Evolutionary conservation across 306 rosid species (phyloP), one percentile per base, ranked within the genome.

Genomic region (Cucurbita moschata): DNA sequence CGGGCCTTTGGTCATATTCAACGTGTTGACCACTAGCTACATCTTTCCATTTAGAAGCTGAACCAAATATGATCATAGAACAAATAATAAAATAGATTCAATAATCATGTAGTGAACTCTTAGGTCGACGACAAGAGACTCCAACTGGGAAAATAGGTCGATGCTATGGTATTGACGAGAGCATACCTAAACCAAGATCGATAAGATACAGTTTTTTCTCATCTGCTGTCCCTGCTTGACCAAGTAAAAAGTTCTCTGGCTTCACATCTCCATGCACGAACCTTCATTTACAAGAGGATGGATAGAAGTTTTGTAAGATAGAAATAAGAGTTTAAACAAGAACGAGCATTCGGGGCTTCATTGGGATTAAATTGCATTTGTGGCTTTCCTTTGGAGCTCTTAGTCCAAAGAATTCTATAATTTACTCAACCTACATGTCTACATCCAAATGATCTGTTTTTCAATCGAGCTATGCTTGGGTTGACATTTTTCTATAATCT

Each of bases 201-300:
- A 92, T 86, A 76, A 92, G 97, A 85, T 83, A 89, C 71, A 92
- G 81, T 82, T 92, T 89, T 87, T 92, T 92, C 83, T 92, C 97
- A 55, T 92, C 97, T 71, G 88, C 80, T 15, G 97, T 59, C 84
- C 96, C 97, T 21, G 92, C 86, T 75, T 85, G 97, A 82, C 97
- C 97, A 80, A 92, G 95, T 79, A 92, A 87, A 77, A 92, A 92
- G 85, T 92, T 92, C 78, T 92, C 97, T 16, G 97, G 97, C 83
- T 92, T 92, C 76, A 92, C 96, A 78, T 92, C 97, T 75, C 97
- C 97, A 71, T 92, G 97, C 84, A 92, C 97, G 79, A 89, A 92
- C 85, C 97, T 92, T 51, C 44, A 70, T 80, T 79, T 50, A 54
- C 30, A 61, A 73, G 26, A 13, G 38, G 50, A 77, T 26, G 67